Evolutionary conservation across 2,329 filamentous ascomycete species (phyloP).

Genomic region (Xylaria sp.): DNA sequence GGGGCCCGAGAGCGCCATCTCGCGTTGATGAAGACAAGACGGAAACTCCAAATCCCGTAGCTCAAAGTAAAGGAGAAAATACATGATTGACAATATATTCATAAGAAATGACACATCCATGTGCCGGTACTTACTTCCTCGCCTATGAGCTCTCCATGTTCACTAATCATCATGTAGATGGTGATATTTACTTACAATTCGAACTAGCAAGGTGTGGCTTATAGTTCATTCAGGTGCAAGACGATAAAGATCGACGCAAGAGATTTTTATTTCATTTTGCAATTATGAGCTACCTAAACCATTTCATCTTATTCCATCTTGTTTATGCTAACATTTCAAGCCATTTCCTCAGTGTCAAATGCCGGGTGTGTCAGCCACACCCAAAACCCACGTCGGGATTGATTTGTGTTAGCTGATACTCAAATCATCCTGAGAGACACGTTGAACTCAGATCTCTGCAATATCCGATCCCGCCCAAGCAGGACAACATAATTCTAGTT

Average conservation of each 20-base stretch:
- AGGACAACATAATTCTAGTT: neutral
- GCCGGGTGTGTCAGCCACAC: neutral
- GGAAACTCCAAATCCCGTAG: neutral
- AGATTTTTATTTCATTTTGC: neutral
- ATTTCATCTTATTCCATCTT: neutral
- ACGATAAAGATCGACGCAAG: neutral
- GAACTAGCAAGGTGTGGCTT: neutral
- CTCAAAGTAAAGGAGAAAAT: slow-evolving; percentile 5
- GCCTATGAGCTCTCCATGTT: neutral
- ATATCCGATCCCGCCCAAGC: neutral
- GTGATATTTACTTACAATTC: too few species aligned
- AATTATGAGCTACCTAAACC: neutral
- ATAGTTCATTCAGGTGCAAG: neutral
- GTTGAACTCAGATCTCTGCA: neutral
- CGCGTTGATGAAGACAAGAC: neutral
- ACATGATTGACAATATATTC: neutral
- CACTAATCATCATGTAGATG: neutral
- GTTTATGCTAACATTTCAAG: neutral
- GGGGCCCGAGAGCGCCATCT: slow-evolving; percentile 47
- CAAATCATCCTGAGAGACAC: neutral
- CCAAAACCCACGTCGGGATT: neutral
- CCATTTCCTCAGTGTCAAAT: neutral
- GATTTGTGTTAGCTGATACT: neutral
- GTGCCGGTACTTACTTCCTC: neutral
- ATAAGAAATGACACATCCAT: neutral